Conservation (phyloP, 2,329 filamentous ascomycete genomes). For the Colletotrichum truncatum region DNA sequence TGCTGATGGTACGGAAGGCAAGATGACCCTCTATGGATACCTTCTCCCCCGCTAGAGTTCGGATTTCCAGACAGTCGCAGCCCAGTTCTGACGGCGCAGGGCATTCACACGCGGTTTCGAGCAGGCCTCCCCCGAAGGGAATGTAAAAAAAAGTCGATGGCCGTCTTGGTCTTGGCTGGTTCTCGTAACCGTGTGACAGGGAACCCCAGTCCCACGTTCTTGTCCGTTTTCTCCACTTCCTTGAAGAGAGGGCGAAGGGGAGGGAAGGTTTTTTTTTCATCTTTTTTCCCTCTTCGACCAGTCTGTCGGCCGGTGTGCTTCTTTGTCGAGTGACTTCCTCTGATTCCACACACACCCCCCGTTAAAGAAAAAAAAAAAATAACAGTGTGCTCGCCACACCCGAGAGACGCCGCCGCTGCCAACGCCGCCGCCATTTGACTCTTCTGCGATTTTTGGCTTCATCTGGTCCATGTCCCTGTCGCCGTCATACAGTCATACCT, state of each 20-base stretch:
- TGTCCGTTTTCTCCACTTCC: not conserved
- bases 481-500: constrained; percentile 15
- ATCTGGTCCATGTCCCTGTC: constrained; percentile 13
- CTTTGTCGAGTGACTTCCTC: not conserved
- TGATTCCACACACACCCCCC: not conserved
- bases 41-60: not conserved
- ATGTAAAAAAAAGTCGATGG: not conserved
- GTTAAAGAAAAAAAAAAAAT: not conserved
- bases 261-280: not conserved
- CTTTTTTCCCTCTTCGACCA: not conserved
- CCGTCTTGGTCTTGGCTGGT: not conserved
- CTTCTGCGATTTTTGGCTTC: constrained; percentile 1
- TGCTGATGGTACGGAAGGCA: not conserved
- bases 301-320: not conserved
- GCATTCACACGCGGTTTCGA: too few relatives aligned
- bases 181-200: not conserved
- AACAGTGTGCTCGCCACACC: constrained; percentile 10
- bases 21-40: not conserved
- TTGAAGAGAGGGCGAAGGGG: not conserved
- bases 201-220: not conserved
- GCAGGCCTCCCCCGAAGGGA: not conserved
- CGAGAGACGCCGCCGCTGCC: constrained; percentile 1
- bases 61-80: not conserved
- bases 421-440: not conserved
- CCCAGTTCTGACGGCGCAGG: not conserved